Conservation (phyloP, 106 monocot species). For the Vanilla planifolia region DNA sequence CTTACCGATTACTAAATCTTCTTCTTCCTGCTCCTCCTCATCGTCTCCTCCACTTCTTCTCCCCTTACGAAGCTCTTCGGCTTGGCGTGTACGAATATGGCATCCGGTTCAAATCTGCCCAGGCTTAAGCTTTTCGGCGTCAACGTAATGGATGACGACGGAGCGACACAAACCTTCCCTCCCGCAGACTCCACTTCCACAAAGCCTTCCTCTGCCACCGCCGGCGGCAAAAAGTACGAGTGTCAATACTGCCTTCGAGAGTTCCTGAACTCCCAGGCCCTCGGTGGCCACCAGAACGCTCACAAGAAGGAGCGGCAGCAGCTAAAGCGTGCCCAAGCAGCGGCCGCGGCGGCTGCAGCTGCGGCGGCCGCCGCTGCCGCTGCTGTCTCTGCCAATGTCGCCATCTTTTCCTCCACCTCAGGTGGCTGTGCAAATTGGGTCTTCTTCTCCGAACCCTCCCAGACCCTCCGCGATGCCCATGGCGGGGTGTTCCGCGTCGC, state of each 20-base stretch:
- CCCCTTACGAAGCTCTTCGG: no score
- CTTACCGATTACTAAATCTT: no score
- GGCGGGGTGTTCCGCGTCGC: background rate
- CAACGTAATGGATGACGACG: background rate
- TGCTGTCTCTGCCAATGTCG: no score
- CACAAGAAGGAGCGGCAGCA: constrained; percentile 49
- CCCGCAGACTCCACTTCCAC: background rate
- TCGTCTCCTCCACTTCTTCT: no score
- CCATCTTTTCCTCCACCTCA: no score
- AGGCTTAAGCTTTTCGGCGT: constrained; percentile 1
- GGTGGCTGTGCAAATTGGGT: background rate
- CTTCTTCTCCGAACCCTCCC: background rate
- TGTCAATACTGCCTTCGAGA: constrained; percentile 48
- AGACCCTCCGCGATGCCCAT: background rate
- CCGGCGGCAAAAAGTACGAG: background rate
- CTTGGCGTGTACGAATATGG: no score
- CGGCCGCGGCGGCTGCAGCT: background rate
- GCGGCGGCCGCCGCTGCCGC: background rate
- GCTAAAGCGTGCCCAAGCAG: background rate
- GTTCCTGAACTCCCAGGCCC: constrained; percentile 57
- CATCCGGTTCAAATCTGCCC: background rate
- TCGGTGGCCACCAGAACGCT: constrained; percentile 72
- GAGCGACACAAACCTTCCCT: background rate
- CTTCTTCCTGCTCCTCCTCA: no score
- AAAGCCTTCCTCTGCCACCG: background rate